Percentiles rank a stretch among this genome's conserved stretches.
These are phyloP conservation scores for Phlegmacium glaucopus DNA, from an alignment of 768 basidiomycete species.

Conservation along the genomic window DNA sequence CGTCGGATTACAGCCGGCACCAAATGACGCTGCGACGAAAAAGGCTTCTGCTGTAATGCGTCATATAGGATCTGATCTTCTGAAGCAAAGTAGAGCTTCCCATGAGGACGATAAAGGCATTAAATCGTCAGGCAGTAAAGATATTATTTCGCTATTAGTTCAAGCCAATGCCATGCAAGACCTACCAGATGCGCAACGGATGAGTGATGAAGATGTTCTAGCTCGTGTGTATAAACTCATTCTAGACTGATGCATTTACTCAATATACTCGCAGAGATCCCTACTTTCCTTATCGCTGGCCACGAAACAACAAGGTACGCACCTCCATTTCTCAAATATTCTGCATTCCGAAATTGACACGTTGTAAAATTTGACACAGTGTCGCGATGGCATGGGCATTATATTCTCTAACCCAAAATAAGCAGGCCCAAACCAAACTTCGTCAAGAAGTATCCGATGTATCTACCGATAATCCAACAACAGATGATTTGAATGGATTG, in stretches of 20 bases:
- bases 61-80: slow-evolving; percentile 43
- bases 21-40: no score
- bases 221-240: slow-evolving; percentile 30
- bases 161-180: slow-evolving; percentile 59
- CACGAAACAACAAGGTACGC: slow-evolving; percentile 48
- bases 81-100: slow-evolving; percentile 42
- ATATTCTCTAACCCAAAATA: slow-evolving; percentile 47
- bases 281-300: slow-evolving; percentile 52
- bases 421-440: slow-evolving; percentile 49
- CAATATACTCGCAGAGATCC: no score
- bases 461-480: no score
- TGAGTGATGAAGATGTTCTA: slow-evolving; percentile 59
- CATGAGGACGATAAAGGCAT: slow-evolving; percentile 18
- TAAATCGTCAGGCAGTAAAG: slow-evolving; percentile 31
- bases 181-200: slow-evolving; percentile 42
- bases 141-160: slow-evolving; percentile 54
- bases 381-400: slow-evolving; percentile 55
- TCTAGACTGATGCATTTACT: background rate
- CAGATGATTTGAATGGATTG: no score
- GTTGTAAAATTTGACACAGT: slow-evolving; percentile 15
- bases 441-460: slow-evolving; percentile 52
- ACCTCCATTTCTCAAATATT: background rate
- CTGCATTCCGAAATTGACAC: background rate
- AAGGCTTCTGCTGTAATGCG: slow-evolving; percentile 35
- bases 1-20: no score